phyloP scores from a whole-genome alignment of 176 grass and related monocot genomes.

The Eleusine coracana region DNA sequence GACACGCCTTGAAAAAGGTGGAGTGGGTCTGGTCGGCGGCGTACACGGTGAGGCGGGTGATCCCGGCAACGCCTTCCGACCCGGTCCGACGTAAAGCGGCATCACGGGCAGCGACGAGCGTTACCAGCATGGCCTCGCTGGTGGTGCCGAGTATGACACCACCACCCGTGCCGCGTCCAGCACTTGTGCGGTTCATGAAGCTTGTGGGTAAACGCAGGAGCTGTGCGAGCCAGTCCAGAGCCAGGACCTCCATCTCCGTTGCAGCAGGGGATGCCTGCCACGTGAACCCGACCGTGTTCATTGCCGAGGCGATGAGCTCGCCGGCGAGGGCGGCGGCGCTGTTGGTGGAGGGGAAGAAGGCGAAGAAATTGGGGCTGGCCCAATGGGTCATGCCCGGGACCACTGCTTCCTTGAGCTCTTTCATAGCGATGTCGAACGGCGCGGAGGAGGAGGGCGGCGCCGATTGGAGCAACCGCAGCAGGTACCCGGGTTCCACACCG shows the following conservation, averaged over 20 bases:
- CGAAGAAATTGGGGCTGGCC: slow-evolving; percentile 73
- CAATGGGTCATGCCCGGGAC: slow-evolving; percentile 62
- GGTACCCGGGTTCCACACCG: slow-evolving; percentile 32
- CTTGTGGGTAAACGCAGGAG: slow-evolving; percentile 31
- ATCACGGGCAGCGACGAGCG: slow-evolving; percentile 54
- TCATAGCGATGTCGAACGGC: slow-evolving; percentile 42
- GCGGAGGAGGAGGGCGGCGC: background rate
- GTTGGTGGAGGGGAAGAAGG: slow-evolving; percentile 59
- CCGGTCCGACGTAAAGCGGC: slow-evolving; percentile 14
- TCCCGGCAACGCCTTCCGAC: background rate
- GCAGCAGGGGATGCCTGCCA: slow-evolving; percentile 53
- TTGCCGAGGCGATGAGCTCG: slow-evolving; percentile 60
- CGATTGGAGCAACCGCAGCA: background rate
- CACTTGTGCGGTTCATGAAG: slow-evolving; percentile 36
- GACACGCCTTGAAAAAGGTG: slow-evolving; percentile 59
- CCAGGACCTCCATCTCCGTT: slow-evolving; percentile 59
- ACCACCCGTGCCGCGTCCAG: slow-evolving; percentile 25
- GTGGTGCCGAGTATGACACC: slow-evolving; percentile 48
- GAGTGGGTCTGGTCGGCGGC: slow-evolving; percentile 61
- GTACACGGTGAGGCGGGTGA: slow-evolving; percentile 44
- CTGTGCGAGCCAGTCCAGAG: slow-evolving; percentile 61
- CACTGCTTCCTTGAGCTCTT: slow-evolving; percentile 34
- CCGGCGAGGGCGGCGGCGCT: slow-evolving; percentile 58
- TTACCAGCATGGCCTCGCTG: slow-evolving; percentile 59
- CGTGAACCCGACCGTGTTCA: slow-evolving; percentile 66